Evolutionary conservation across 371 early-diverging fungal genomes (phyloP).

Genomic region (Syncephalastrum racemosum): DNA sequence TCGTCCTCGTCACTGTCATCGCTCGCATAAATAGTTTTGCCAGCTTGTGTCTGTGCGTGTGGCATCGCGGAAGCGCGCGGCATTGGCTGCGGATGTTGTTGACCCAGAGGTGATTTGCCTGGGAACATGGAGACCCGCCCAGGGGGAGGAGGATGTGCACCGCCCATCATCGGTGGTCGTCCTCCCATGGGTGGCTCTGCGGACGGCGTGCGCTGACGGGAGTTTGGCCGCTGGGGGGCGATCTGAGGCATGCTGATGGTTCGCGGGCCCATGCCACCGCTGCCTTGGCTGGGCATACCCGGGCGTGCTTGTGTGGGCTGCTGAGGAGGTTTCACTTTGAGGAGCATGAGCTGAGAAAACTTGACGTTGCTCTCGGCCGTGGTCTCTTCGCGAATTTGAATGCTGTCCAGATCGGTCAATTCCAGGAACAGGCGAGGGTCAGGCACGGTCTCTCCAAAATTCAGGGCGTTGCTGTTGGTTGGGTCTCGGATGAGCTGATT

Average conservation of each 20-base stretch:
- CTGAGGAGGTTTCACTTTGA: too few species aligned
- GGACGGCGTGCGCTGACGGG: slow-evolving; percentile 1
- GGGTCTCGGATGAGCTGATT: slow-evolving; percentile 29
- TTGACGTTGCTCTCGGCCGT: slow-evolving; percentile 28
- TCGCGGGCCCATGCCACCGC: slow-evolving; percentile 11
- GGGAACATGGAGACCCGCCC: too few species aligned
- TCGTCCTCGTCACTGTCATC: slow-evolving; percentile 26
- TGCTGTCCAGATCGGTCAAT: slow-evolving; percentile 19
- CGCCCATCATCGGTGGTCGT: slow-evolving; percentile 2
- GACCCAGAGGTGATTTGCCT: slow-evolving; percentile 3
- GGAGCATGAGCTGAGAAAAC: too few species aligned
- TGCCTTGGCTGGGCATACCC: too few species aligned
- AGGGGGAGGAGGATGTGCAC: too few species aligned
- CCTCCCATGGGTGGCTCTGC: neutral
- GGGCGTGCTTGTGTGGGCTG: too few species aligned
- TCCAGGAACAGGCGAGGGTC: slow-evolving; percentile 33
- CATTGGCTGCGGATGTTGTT: neutral
- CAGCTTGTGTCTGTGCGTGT: slow-evolving; percentile 1
- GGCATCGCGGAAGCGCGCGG: neutral
- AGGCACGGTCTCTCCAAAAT: slow-evolving; percentile 31
- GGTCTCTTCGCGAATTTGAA: slow-evolving; percentile 23
- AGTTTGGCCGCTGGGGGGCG: slow-evolving; percentile 2
- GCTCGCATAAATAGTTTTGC: slow-evolving; percentile 17
- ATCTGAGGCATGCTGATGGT: slow-evolving; percentile 16
- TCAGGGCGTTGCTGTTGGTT: slow-evolving; percentile 24